These are phyloP conservation scores for Aspergillus amoenus DNA, from an alignment of 2,329 filamentous ascomycete genomes.

Conservation along the genomic window DNA sequence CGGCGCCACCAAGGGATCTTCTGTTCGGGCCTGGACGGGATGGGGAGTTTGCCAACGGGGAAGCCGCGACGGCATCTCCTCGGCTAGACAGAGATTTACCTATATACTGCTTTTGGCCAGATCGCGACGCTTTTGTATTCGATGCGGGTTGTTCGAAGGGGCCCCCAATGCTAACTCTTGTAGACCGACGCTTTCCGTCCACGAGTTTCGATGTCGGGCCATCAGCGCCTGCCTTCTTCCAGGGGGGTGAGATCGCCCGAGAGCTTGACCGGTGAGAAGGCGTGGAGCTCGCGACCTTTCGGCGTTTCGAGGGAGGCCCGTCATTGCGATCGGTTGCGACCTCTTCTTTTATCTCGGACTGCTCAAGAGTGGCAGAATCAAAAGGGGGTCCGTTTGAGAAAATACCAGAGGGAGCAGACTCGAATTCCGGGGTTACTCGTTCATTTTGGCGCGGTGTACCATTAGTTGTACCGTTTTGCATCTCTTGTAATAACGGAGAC, in stretches of 20 bases:
- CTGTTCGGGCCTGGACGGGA: slow-evolving; percentile 31
- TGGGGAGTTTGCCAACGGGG: slow-evolving; percentile 30
- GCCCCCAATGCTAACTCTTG: slow-evolving; percentile 50
- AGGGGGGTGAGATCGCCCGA: slow-evolving; percentile 72
- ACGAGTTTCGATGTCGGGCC: slow-evolving; percentile 81
- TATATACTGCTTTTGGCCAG: slow-evolving; percentile 35
- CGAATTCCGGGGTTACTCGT: slow-evolving; percentile 33
- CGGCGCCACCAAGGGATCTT: slow-evolving; percentile 29
- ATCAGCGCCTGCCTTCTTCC: slow-evolving; percentile 82
- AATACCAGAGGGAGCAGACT: slow-evolving; percentile 22
- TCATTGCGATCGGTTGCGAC: slow-evolving; percentile 29
- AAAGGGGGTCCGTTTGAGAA: slow-evolving; percentile 20
- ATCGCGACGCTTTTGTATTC: slow-evolving; percentile 48
- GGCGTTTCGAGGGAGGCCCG: slow-evolving; percentile 46
- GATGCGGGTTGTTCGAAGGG: slow-evolving; percentile 51
- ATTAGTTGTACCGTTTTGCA: slow-evolving; percentile 48
- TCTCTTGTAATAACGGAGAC: slow-evolving; percentile 44
- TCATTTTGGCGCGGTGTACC: slow-evolving; percentile 42
- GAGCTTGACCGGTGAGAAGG: slow-evolving; percentile 39
- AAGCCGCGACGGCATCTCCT: slow-evolving; percentile 28
- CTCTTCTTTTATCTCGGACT: slow-evolving; percentile 30
- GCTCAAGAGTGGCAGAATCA: slow-evolving; percentile 24
- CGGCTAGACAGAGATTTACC: slow-evolving; percentile 28
- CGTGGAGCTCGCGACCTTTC: slow-evolving; percentile 40
- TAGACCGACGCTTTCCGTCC: slow-evolving; percentile 61